These are phyloP conservation scores for Sporothrix brunneoviolacea DNA, from an alignment of 2,329 filamentous ascomycete species.

Conservation along the genomic window DNA sequence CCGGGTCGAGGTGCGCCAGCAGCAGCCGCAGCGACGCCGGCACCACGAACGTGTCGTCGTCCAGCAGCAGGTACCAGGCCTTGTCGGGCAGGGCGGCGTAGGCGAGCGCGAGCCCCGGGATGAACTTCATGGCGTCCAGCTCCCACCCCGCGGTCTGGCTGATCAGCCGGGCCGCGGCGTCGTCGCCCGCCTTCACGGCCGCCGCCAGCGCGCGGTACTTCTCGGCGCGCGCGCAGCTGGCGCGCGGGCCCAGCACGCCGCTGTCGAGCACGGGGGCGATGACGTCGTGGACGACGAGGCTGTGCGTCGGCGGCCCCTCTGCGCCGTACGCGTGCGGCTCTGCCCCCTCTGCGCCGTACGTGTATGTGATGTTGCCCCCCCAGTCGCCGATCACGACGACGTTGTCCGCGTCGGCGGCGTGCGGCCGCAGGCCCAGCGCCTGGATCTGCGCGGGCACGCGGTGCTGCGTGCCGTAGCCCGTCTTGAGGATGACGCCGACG, in stretches of 20 bases:
- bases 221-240: slow-evolving; percentile 28
- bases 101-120: slow-evolving; percentile 47
- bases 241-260: slow-evolving; percentile 27
- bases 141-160: slow-evolving; percentile 40
- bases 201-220: slow-evolving; percentile 36
- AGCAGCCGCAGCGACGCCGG: slow-evolving; percentile 41
- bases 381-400: slow-evolving; percentile 48
- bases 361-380: slow-evolving; percentile 27
- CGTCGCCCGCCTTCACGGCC: slow-evolving; percentile 33
- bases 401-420: slow-evolving; percentile 32
- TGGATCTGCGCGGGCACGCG: slow-evolving; percentile 41
- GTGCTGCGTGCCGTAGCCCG: slow-evolving; percentile 47
- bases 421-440: slow-evolving; percentile 34
- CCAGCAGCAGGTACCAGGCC: slow-evolving; percentile 53
- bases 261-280: slow-evolving; percentile 27
- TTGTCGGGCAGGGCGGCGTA: slow-evolving; percentile 45
- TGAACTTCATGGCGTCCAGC: slow-evolving; percentile 47
- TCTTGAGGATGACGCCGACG: slow-evolving; percentile 48
- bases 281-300: slow-evolving; percentile 36
- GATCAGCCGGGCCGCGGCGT: slow-evolving; percentile 30
- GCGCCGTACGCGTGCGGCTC: too few species aligned
- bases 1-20: slow-evolving; percentile 42
- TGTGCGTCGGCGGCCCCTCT: slow-evolving; percentile 21
- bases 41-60: slow-evolving; percentile 52
- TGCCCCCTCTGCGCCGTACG: too few species aligned